Percentiles rank a stretch among this genome's conserved stretches.
Evolutionary conservation across 2,329 filamentous ascomycete genomes (phyloP).

Genomic region (Botrytis fabae): DNA sequence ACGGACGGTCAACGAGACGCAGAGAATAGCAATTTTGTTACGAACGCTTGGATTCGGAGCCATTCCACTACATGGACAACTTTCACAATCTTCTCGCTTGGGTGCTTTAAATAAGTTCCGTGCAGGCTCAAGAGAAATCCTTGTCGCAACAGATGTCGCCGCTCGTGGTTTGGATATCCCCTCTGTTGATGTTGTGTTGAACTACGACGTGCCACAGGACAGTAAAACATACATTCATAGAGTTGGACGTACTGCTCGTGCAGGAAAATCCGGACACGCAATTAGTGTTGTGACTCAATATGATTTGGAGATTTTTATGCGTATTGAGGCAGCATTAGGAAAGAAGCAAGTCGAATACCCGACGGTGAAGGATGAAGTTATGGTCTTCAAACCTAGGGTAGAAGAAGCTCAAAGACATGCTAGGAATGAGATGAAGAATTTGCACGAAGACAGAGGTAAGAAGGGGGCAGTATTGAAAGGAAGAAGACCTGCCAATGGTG

Average conservation of each 20-base stretch:
- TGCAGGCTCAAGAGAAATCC: constrained; percentile 74
- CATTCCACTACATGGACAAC: constrained; percentile 88
- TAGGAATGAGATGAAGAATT: constrained; percentile 75
- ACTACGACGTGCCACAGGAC: constrained; percentile 80
- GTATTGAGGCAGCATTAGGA: constrained; percentile 81
- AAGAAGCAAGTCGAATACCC: constrained; percentile 72
- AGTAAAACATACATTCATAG: constrained; percentile 90
- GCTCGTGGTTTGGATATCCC: constrained; percentile 91
- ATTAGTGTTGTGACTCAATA: constrained; percentile 85
- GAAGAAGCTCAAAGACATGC: constrained; percentile 82
- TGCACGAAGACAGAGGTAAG: constrained; percentile 66
- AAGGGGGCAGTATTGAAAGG: constrained; percentile 50
- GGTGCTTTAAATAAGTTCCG: constrained; percentile 91
- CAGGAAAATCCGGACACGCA: constrained; percentile 80
- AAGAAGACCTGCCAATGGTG: constrained; percentile 48
- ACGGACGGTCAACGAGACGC: constrained; percentile 86
- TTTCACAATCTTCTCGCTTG: constrained; percentile 82
- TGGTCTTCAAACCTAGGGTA: constrained; percentile 75
- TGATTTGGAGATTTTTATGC: constrained; percentile 75
- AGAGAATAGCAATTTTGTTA: constrained; percentile 79
- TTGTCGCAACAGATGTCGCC: constrained; percentile 93
- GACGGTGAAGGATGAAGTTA: constrained; percentile 77
- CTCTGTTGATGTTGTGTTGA: constrained; percentile 83
- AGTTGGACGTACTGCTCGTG: constrained; percentile 83
- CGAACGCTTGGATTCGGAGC: constrained; percentile 84